These are phyloP conservation scores for rapeseed (Brassica napus) DNA, from an alignment of 345 rosid species.

Conservation along the genomic window DNA sequence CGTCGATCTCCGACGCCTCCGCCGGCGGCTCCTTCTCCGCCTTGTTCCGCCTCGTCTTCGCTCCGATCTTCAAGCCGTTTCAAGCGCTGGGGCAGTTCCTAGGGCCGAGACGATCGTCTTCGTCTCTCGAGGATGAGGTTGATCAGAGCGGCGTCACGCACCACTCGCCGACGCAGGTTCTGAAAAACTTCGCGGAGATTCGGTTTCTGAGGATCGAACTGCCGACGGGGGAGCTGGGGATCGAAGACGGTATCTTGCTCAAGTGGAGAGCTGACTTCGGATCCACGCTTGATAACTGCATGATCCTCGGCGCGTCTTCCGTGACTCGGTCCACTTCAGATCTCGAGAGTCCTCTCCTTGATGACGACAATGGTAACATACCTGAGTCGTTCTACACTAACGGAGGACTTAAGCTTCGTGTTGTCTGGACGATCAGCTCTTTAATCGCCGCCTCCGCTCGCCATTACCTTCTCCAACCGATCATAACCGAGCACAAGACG, in stretches of 20 bases:
- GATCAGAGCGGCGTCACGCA: slow-evolving; percentile 84
- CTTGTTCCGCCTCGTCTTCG: slow-evolving; percentile 56
- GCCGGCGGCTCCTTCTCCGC: slow-evolving; percentile 46
- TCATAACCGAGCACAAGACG: slow-evolving; percentile 83
- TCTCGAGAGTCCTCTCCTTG: slow-evolving; percentile 35
- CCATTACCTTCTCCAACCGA: slow-evolving; percentile 87
- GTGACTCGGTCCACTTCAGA: slow-evolving; percentile 32
- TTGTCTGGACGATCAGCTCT: slow-evolving; percentile 95
- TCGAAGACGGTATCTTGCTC: slow-evolving; percentile 74
- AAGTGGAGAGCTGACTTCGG: slow-evolving; percentile 98
- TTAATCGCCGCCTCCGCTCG: slow-evolving; percentile 92
- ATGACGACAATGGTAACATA: slow-evolving; percentile 80
- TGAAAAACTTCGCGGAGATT: slow-evolving; percentile 81
- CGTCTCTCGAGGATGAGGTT: slow-evolving; percentile 46
- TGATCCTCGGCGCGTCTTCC: slow-evolving; percentile 85
- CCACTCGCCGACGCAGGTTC: slow-evolving; percentile 90
- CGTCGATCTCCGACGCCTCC: slow-evolving; percentile 35
- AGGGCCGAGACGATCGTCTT: slow-evolving; percentile 50
- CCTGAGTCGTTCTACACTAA: slow-evolving; percentile 96
- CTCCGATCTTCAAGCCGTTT: slow-evolving; percentile 70
- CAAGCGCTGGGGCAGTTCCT: slow-evolving; percentile 67
- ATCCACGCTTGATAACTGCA: slow-evolving; percentile 86
- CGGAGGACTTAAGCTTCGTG: slow-evolving; percentile 87
- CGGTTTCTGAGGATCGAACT: slow-evolving; percentile 76
- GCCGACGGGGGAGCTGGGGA: slow-evolving; percentile 84